phyloP scores from a whole-genome alignment of 805 yeast genomes.

The Priceomyces medius region DNA sequence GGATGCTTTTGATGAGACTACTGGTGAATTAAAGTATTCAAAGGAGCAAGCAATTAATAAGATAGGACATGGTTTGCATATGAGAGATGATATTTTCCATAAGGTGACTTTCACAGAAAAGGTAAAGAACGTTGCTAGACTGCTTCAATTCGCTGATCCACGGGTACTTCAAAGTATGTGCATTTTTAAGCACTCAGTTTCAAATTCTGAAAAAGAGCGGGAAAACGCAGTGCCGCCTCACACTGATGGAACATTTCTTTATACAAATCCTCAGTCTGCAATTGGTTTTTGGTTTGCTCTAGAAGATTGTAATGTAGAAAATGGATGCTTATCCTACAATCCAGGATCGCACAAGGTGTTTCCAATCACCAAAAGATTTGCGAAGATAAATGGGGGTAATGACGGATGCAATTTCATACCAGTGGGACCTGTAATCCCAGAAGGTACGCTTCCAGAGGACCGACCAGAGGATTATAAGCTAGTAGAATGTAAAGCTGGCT shows the following conservation, averaged over 20 bases:
- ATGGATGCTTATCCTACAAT: constrained; percentile 67
- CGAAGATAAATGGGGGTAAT: constrained; percentile 46
- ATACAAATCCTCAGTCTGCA: constrained; percentile 68
- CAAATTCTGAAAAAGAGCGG: constrained; percentile 17
- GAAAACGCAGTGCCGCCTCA: constrained; percentile 71
- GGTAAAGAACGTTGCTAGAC: constrained; percentile 50
- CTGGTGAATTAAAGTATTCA: constrained; percentile 53
- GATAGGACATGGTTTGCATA: constrained; percentile 77
- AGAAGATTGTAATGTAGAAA: constrained; percentile 64
- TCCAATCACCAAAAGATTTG: constrained; percentile 62
- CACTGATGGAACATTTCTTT: constrained; percentile 72
- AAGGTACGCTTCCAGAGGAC: constrained; percentile 18
- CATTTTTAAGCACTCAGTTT: constrained; percentile 68
- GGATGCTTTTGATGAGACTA: constrained; percentile 54
- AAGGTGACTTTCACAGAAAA: constrained; percentile 51
- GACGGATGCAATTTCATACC: constrained; percentile 59
- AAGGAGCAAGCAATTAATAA: constrained; percentile 64
- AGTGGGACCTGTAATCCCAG: constrained; percentile 13
- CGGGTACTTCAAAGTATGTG: constrained; percentile 76
- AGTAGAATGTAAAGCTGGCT: constrained; percentile 69
- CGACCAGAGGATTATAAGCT: constrained; percentile 44
- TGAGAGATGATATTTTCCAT: constrained; percentile 49
- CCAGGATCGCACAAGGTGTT: constrained; percentile 68
- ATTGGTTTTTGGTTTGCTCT: constrained; percentile 82
- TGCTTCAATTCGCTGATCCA: constrained; percentile 60